Evolutionary conservation across 2,329 filamentous ascomycete species (phyloP), one percentile per base, ranked within the genome.

Genomic region (Sporothrix luriei): DNA sequence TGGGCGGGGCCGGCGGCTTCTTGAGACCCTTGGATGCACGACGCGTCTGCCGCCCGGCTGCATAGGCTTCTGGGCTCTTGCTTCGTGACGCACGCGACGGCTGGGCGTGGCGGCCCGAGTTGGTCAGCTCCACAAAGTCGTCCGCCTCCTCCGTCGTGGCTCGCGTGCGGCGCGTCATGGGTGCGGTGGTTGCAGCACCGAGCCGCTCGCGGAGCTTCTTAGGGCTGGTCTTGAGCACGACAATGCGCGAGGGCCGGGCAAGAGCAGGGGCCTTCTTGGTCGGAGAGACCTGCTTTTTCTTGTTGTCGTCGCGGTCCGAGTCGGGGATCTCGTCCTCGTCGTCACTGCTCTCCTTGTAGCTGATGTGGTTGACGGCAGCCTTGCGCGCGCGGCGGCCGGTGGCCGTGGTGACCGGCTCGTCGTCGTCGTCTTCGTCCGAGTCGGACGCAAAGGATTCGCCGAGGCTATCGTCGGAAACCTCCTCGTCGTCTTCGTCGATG

Each of bases 401-500:
- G 19, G 75, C 77, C 40, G 76, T 77, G 48, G 79, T 77, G 9
- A 79, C 76, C n/a, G 75, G 69, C n/a, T 78, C 76, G n/a, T 80
- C 79, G 16, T 78, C 77, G 26, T 78, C 76, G n/a, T 78, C 77
- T 6, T 78, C 77, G 40, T 80, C 79, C 29, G 80, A 78, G 7
- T 79, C 77, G 21, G 80, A 80, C 16, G 78, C 79, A 68, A 84
- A 87, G 2, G 83, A 85, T 2, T 79, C 80, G 61, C 84, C 84
- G 62, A 81, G 78, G 70, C 84, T 84, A 70, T 83, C 85, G 71
- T 88, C 85, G 5, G 83, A 84, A 33, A 85, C 74, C 43, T 85
- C 82, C 4, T 87, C 84, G 68, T 87, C 85, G 68, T 87, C 86
- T 33, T 87, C 86, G 5, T 87, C 85, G 66, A 90, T 87, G 73